Conservation (phyloP, 208 protist genomes). For the Trypanosoma lewisi region DNA sequence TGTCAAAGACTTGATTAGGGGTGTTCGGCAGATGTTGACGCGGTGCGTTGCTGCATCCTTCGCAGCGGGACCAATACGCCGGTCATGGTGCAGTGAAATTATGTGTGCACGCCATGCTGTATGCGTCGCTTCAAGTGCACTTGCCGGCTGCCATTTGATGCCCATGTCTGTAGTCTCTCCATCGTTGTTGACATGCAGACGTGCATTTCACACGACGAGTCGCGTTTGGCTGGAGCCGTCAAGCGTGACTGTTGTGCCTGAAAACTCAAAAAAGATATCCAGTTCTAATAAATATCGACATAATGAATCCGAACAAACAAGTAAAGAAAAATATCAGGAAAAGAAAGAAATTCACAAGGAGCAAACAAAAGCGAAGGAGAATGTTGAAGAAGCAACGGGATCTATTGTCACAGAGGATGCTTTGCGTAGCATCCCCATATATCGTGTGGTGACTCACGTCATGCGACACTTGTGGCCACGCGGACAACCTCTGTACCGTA, state of each 20-base stretch:
- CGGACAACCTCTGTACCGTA: conserved; percentile 56
- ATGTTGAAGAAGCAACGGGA: background rate
- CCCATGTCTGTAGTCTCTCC: background rate
- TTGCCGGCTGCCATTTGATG: background rate
- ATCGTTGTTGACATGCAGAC: conserved; percentile 3
- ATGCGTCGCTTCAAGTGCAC: background rate
- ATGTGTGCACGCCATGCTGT: background rate
- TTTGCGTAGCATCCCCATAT: conserved; percentile 49
- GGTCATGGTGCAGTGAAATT: background rate
- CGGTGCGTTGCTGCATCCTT: background rate
- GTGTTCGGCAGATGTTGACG: conserved; percentile 1
- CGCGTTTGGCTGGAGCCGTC: conserved; percentile 9
- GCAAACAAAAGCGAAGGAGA: conserved; percentile 4
- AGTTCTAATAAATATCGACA: too few species aligned
- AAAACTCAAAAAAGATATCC: background rate
- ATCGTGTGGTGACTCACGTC: conserved; percentile 73
- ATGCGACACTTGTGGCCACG: conserved; percentile 80
- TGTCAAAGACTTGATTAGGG: background rate
- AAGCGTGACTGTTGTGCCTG: too few species aligned
- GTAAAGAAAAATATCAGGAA: background rate
- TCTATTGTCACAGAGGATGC: conserved; percentile 10
- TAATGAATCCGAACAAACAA: too few species aligned
- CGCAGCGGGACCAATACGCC: background rate
- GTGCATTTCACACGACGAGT: conserved; percentile 6
- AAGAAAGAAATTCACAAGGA: background rate